Evolutionary conservation across 306 rosid genomes (phyloP).

Genomic region (Delonix regia): DNA sequence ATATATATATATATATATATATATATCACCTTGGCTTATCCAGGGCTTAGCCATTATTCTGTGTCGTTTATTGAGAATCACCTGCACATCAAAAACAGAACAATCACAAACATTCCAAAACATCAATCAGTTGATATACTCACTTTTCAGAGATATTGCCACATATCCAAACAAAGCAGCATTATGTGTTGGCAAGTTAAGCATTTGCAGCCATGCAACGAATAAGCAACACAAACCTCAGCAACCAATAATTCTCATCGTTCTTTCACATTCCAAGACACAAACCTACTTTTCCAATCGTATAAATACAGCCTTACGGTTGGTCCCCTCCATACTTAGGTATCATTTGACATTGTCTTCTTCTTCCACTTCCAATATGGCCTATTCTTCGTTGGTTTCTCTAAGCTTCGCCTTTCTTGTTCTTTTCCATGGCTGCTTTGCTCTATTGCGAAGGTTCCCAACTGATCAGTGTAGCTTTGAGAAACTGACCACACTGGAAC

Average conservation of each 20-base stretch:
- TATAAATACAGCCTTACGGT: constrained; percentile 26
- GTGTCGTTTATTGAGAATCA: background rate
- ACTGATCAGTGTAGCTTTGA: constrained; percentile 32
- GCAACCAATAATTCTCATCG: background rate
- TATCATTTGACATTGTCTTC: background rate
- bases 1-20: no score
- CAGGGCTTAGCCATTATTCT: background rate
- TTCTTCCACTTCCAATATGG: constrained; percentile 16
- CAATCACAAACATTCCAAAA: background rate
- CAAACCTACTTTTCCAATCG: background rate
- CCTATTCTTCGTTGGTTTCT: constrained; percentile 21
- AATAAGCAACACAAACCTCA: constrained; percentile 5
- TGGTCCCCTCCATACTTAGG: background rate
- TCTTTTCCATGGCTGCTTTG: constrained; percentile 30
- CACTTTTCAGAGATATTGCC: background rate
- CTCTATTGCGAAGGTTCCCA: constrained; percentile 23
- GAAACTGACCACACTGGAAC: constrained; percentile 31
- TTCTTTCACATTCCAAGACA: constrained; percentile 21
- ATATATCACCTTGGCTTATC: background rate
- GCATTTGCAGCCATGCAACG: constrained; percentile 26
- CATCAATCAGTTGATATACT: background rate
- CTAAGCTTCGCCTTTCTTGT: constrained; percentile 22
- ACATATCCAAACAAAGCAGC: background rate
- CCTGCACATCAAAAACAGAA: background rate
- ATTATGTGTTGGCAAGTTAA: background rate